A percentile compares a stretch with the other conserved stretches of the same genome.
These are phyloP conservation scores for Arabidopsis arenosa DNA, from an alignment of 345 rosid genomes.

Conservation along the genomic window DNA sequence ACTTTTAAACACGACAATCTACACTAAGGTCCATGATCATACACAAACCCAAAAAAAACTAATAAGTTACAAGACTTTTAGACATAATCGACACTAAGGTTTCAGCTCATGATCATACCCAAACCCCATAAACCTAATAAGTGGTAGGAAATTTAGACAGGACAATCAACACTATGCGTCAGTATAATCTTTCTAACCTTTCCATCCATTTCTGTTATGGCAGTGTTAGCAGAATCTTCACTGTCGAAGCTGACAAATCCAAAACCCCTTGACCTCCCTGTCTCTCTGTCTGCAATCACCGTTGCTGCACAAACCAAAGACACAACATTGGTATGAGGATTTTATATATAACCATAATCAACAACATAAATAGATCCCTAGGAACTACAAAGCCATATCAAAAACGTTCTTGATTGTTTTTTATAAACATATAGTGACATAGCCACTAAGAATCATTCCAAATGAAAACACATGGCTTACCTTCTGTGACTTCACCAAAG, in stretches of 20 bases:
- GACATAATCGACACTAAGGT: background rate
- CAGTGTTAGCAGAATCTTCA: constrained; percentile 58
- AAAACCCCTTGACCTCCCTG: constrained; percentile 75
- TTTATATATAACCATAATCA: background rate
- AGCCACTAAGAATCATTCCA: background rate
- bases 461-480: constrained; percentile 37
- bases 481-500: constrained; percentile 56
- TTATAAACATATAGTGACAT: background rate
- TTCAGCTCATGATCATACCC: constrained; percentile 32
- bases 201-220: constrained; percentile 68
- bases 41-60: background rate
- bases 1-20: background rate
- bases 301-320: constrained; percentile 49
- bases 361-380: background rate
- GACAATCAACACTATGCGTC: background rate
- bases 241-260: constrained; percentile 60
- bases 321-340: background rate
- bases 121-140: background rate
- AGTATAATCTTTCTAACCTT: constrained; percentile 50
- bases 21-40: constrained; percentile 28
- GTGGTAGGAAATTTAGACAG: background rate
- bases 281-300: constrained; percentile 61
- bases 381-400: background rate
- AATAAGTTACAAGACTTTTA: background rate
- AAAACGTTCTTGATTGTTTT: background rate